phyloP scores from a whole-genome alignment of 805 yeast species.

The Candida broadrunensis region DNA sequence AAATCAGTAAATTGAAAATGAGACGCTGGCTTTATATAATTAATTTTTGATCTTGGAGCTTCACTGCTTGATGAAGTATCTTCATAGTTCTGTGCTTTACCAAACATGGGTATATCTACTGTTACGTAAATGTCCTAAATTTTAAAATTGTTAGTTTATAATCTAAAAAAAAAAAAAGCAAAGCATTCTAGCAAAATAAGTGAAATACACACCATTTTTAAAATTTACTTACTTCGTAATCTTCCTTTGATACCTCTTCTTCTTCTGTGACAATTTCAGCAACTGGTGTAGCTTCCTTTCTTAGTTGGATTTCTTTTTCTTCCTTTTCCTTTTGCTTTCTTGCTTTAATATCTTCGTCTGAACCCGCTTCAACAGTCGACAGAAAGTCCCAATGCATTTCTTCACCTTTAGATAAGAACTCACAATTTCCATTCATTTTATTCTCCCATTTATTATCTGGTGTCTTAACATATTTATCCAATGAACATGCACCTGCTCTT shows the following conservation, averaged over 20 bases:
- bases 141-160: slow-evolving; percentile 13
- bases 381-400: slow-evolving; percentile 93
- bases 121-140: slow-evolving; percentile 31
- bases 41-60: slow-evolving; percentile 10
- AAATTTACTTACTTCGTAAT: slow-evolving; percentile 18
- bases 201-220: background rate
- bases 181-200: background rate
- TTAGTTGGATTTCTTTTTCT: slow-evolving; percentile 1
- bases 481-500: slow-evolving; percentile 81
- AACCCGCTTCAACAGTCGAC: slow-evolving; percentile 79
- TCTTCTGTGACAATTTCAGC: slow-evolving; percentile 14
- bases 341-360: slow-evolving; percentile 75
- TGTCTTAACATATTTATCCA: slow-evolving; percentile 53
- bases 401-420: slow-evolving; percentile 71
- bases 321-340: slow-evolving; percentile 26
- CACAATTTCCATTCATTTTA: slow-evolving; percentile 69
- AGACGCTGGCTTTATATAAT: slow-evolving; percentile 38
- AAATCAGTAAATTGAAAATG: slow-evolving; percentile 37
- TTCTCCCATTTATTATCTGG: slow-evolving; percentile 51
- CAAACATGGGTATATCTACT: slow-evolving; percentile 27
- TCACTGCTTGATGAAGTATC: slow-evolving; percentile 1
- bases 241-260: slow-evolving; percentile 12
- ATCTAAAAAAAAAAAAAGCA: slow-evolving; percentile 1
- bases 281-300: slow-evolving; percentile 15
- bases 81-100: slow-evolving; percentile 8